Evolutionary conservation across 805 yeast species (phyloP).

Genomic region (Zygosaccharomyces lentus): DNA sequence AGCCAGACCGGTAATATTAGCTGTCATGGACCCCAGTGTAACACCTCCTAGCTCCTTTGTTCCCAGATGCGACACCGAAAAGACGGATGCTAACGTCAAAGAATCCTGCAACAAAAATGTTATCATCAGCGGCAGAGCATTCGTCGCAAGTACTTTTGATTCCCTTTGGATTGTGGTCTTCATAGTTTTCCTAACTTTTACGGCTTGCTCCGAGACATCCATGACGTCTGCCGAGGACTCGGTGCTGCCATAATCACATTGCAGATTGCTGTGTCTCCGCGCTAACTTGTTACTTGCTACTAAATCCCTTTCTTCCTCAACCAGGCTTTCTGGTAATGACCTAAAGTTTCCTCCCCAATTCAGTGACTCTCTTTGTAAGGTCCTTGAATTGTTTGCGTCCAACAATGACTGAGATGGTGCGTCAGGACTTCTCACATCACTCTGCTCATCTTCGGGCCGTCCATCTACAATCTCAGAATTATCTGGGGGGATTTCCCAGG

Average conservation of each 20-base stretch:
- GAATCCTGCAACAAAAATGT: constrained; percentile 71
- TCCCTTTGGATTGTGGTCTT: constrained; percentile 40
- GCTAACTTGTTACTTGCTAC: constrained; percentile 32
- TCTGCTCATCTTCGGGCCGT: constrained; percentile 2
- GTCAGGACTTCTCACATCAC: neutral
- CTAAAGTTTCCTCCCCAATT: constrained; percentile 1
- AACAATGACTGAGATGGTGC: constrained; percentile 14
- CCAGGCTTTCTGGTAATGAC: constrained; percentile 20
- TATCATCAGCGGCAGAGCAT: constrained; percentile 58
- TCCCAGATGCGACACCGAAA: constrained; percentile 72
- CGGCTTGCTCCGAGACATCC: constrained; percentile 31
- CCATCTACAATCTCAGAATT: constrained; percentile 17
- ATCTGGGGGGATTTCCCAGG: constrained; percentile 10
- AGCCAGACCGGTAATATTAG: constrained; percentile 70
- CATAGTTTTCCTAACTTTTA: constrained; percentile 30
- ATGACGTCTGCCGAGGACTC: constrained; percentile 21
- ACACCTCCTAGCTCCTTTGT: constrained; percentile 70
- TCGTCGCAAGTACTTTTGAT: constrained; percentile 38
- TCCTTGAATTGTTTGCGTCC: constrained; percentile 22
- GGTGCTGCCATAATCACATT: constrained; percentile 11
- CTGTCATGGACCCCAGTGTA: constrained; percentile 71
- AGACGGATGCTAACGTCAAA: constrained; percentile 69
- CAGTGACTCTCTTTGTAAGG: constrained; percentile 21
- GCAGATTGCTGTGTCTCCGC: neutral
- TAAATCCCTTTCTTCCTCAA: constrained; percentile 34